Base-by-base conservation (phyloP, 2,329 filamentous ascomycete genomes). In the Calonectria pteridis region DNA sequence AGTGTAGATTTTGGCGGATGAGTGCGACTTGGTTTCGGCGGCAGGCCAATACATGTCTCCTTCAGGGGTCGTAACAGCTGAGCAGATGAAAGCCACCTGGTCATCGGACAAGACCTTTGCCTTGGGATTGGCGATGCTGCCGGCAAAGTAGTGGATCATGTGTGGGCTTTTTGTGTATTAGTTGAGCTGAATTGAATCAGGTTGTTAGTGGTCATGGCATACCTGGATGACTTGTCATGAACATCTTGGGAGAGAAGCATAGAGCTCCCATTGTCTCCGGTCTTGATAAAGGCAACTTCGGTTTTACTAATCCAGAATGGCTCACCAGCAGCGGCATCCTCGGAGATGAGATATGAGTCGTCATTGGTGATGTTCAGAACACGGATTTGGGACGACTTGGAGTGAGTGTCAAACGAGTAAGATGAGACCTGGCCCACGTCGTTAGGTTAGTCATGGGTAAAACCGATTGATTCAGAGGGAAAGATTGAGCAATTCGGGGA, bases 401-500 rank as follows among this genome's bases (percentile, higher is more conserved):
- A 88, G 82, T 97, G 95, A 0, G 91, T 89, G 49, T 93, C 88
- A 83, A 98, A 98, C 6, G 92, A 96, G 84, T 98, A 98, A 2
- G 93, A 91, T 0, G 93, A 94, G 20, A 92, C 87, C 83, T 92
- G 16, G 9, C 40, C 40, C 26, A 26, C 23, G 35, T 20, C 33
- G 10, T 16, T 26, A 3, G 35, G 55, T 62, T 28, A 62, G 55
- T 62, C 6, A 20, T 13, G 13, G 23, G 23, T 10, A 33, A 20
- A 55, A 7, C 10, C n/a, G 43, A 46, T 10, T 23, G n/a, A 23
- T 46, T 23, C n/a, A 1, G 18, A 33, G 13, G 29, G 51, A 33
- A 13, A 33, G 28, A 55, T 55, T n/a, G 51, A 31, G 28, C 43
- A 11, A 46, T 11, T 4, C 13, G 29, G 28, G 18, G 4, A 31